These are phyloP conservation scores for Azolla pinnata DNA, from an alignment of 75 land plant genomes.

Conservation along the genomic window DNA sequence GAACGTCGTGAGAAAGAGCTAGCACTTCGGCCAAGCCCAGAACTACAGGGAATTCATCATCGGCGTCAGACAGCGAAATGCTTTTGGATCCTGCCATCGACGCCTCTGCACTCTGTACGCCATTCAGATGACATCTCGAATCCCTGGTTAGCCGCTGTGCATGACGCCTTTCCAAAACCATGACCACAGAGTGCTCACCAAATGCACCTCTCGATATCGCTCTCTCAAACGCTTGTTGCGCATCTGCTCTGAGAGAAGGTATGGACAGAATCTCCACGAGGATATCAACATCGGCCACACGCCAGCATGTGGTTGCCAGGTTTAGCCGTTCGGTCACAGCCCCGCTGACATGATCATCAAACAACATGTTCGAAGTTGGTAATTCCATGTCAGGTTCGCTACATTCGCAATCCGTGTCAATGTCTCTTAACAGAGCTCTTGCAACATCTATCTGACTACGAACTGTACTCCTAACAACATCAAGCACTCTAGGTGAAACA, in stretches of 20 bases:
- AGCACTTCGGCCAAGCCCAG: constrained; percentile 37
- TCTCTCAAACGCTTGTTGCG: constrained; percentile 39
- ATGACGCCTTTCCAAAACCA: constrained; percentile 39
- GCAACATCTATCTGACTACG: constrained; percentile 26
- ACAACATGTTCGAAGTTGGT: constrained; percentile 11
- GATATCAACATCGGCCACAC: constrained; percentile 41
- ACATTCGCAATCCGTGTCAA: constrained; percentile 34
- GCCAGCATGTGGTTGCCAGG: constrained; percentile 32
- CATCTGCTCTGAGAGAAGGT: constrained; percentile 31
- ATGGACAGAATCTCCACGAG: constrained; percentile 36
- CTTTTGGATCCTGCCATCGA: constrained; percentile 1
- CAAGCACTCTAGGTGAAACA: constrained; percentile 35
- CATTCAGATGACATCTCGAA: constrained; percentile 11
- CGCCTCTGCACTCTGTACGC: constrained; percentile 4
- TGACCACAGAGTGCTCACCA: constrained; percentile 33
- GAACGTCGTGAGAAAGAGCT: constrained; percentile 19
- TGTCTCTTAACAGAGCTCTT: constrained; percentile 32
- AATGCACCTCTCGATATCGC: constrained; percentile 37
- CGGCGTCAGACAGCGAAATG: constrained; percentile 17
- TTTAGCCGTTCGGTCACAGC: constrained; percentile 21
- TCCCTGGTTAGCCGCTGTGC: constrained; percentile 27
- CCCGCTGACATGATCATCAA: constrained; percentile 20
- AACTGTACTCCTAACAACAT: constrained; percentile 30
- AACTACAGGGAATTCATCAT: constrained; percentile 39
- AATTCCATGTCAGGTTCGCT: constrained; percentile 30